Evolutionary conservation across 768 basidiomycete species (phyloP).

Genomic region (Tephrocybe rancida): DNA sequence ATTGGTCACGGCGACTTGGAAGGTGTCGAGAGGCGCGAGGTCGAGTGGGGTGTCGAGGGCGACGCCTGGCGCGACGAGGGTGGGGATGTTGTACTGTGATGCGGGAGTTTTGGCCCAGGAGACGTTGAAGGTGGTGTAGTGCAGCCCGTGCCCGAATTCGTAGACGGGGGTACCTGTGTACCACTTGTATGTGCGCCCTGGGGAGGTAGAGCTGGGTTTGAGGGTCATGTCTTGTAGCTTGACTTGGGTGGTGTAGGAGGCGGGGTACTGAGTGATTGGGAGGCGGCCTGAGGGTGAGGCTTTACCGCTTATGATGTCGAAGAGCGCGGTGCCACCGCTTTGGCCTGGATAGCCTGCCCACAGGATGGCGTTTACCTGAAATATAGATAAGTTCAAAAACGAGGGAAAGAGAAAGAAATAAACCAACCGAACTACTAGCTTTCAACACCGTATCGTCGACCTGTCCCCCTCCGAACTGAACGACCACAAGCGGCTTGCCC

Average conservation of each 20-base stretch:
- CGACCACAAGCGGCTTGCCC: slow-evolving; percentile 53
- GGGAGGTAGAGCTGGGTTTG: slow-evolving; percentile 47
- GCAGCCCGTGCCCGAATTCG: slow-evolving; percentile 57
- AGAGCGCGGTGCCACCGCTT: slow-evolving; percentile 53
- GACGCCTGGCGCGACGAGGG: slow-evolving; percentile 31
- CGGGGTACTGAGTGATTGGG: slow-evolving; percentile 55
- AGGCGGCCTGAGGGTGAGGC: slow-evolving; percentile 57
- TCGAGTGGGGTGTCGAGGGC: slow-evolving; percentile 31
- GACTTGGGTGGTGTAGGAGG: slow-evolving; percentile 45
- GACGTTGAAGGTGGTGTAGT: slow-evolving; percentile 54
- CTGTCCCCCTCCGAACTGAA: slow-evolving; percentile 62
- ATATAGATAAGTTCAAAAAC: neutral
- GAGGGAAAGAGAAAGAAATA: neutral
- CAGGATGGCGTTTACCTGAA: slow-evolving; percentile 51
- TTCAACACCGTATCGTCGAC: slow-evolving; percentile 51
- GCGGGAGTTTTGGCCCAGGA: slow-evolving; percentile 38
- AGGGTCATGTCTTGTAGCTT: slow-evolving; percentile 62
- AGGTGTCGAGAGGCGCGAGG: slow-evolving; percentile 48
- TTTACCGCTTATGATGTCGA: slow-evolving; percentile 56
- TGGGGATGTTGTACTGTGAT: slow-evolving; percentile 40
- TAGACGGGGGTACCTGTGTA: slow-evolving; percentile 53
- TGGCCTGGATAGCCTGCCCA: slow-evolving; percentile 65
- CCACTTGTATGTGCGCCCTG: slow-evolving; percentile 64
- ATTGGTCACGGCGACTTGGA: slow-evolving; percentile 49
- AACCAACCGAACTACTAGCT: slow-evolving; percentile 38